These are phyloP conservation scores for Ascobolus immersus DNA, from an alignment of 495 filamentous ascomycete species.

Conservation along the genomic window DNA sequence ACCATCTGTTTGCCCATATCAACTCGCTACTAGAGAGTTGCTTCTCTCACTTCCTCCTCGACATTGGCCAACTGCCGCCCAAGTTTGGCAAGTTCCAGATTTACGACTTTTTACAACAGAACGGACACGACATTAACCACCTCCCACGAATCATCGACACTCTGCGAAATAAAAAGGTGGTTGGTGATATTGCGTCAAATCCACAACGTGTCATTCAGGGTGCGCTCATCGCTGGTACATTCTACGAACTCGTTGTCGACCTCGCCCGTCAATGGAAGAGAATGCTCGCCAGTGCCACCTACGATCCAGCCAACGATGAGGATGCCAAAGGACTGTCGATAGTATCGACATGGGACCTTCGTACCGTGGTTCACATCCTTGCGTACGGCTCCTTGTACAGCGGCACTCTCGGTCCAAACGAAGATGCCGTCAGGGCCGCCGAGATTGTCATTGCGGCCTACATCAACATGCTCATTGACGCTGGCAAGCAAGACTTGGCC, in stretches of 20 bases:
- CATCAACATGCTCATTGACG: conserved; percentile 45
- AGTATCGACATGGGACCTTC: conserved; percentile 16
- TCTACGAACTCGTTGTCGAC: conserved; percentile 9
- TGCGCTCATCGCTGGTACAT: conserved; percentile 10
- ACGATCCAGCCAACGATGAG: conserved; percentile 9
- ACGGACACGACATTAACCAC: conserved; percentile 8
- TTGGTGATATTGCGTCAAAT: conserved; percentile 6
- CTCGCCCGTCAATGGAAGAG: conserved; percentile 7
- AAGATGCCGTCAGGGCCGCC: conserved; percentile 7
- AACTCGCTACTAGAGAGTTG: conserved; percentile 38
- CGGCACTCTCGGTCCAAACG: conserved; percentile 16
- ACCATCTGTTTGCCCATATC: conserved; percentile 73
- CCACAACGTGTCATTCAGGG: conserved; percentile 15
- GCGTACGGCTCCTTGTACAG: conserved; percentile 23
- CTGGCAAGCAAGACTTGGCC: conserved; percentile 43
- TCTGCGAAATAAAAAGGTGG: conserved; percentile 5
- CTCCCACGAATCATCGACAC: conserved; percentile 14
- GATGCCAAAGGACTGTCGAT: conserved; percentile 7
- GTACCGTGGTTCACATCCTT: conserved; percentile 36
- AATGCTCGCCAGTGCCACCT: conserved; percentile 9
- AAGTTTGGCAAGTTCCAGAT: conserved; percentile 10
- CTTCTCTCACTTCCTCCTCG: conserved; percentile 10
- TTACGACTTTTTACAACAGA: conserved; percentile 14
- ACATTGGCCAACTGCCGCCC: conserved; percentile 7
- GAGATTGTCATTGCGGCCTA: conserved; percentile 58